Base-by-base conservation (phyloP, 225 moss, liverwort and hornwort genomes). In the Takakia lepidozioides region DNA sequence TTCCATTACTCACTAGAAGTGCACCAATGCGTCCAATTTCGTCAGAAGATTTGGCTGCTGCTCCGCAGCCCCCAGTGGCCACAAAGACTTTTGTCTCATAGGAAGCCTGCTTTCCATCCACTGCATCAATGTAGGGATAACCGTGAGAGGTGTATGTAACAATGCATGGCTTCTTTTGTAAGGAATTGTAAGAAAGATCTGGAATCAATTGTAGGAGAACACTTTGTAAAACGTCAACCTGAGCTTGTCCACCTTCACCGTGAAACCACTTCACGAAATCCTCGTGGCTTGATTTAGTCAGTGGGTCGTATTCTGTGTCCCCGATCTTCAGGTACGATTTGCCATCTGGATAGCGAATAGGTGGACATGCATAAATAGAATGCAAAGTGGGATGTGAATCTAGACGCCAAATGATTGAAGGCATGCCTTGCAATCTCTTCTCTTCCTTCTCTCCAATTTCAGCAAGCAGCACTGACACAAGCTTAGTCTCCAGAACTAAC, bases 11-110 rank as follows among this genome's bases (percentile, higher is more conserved):
- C 47, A 93, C 59, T 2, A 88, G 83, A 43, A 79, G 66, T 13
- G 93, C 93, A 35, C 85, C 93, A 5, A 93, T 81, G 56, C 88
- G 88, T 30, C 93, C 93, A 24, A 93, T 93, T 62, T 93, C 93
- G 48, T 93, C 85, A 0, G 88, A 78, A 9, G 85, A 93, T 52
- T 93, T 88, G 11, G 93, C 93, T 39, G 81, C 78, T 3, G 83
- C 76, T 10, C 88, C 93, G 23, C 85, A 88, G 20, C 93, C 88
- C 18, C 93, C 93, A 0, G 85, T 83, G 50, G 81, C 85, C 16
- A 88, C 78, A 69, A 81, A 93, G 15, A 93, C 63, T 49, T 60
- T 70, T 35, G 85, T 80, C 11, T 76, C 65, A 3, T 52, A 50
- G 38, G 7, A 32, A 32, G 7, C 29, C 22, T 49, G 51, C 41